Evolutionary conservation across 2,329 filamentous ascomycete genomes (phyloP).

Genomic region (Neurospora sp.): DNA sequence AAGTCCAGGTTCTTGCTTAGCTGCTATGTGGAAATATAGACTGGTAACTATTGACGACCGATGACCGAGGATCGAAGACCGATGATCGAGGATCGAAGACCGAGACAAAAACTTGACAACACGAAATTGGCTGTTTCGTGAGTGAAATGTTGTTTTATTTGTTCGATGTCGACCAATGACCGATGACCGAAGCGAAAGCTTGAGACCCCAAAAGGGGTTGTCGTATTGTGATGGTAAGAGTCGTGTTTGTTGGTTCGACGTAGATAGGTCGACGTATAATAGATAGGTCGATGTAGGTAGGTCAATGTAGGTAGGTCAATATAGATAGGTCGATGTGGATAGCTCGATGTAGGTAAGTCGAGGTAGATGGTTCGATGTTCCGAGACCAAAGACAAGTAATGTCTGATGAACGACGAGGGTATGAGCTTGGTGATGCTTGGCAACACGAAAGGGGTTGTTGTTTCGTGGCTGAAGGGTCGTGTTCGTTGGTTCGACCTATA

Average conservation of each 20-base stretch:
- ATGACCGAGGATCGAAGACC: background rate
- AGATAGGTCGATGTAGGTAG: no score
- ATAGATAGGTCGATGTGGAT: no score
- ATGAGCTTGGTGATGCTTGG: background rate
- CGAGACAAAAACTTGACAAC: background rate
- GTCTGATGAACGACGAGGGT: background rate
- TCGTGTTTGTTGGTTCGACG: background rate
- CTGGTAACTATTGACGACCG: background rate
- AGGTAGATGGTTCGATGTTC: background rate
- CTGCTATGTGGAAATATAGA: background rate
- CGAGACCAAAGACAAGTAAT: background rate
- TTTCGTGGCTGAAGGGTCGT: background rate
- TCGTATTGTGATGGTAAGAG: background rate
- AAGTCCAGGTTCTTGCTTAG: background rate
- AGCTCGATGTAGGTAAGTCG: no score
- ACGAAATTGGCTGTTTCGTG: background rate
- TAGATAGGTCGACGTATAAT: background rate
- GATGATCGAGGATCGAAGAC: background rate
- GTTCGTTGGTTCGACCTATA: background rate
- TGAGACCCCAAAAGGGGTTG: background rate
- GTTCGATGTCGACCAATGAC: background rate
- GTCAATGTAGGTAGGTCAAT: no score
- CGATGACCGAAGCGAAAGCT: no score
- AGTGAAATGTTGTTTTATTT: background rate
- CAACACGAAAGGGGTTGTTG: background rate